Conservation (phyloP, 139 green algal genomes). For the Chlamydomonas eustigma region DNA sequence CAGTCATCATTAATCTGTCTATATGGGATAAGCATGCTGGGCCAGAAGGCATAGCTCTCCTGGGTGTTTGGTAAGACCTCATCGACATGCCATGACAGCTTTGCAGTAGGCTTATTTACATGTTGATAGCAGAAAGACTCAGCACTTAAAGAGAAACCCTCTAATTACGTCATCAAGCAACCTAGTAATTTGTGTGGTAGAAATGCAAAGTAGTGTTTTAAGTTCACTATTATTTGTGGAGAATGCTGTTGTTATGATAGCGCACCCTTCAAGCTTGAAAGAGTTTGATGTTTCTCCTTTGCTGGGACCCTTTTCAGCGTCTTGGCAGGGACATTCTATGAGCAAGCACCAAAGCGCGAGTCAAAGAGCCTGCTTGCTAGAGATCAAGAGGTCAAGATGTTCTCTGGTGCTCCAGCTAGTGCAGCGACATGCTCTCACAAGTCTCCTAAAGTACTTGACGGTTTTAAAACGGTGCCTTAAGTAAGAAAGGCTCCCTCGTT, state of each 20-base stretch:
- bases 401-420: too few relatives aligned
- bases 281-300: too few relatives aligned
- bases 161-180: neutral
- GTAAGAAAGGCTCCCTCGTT: too few relatives aligned
- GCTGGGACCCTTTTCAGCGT: constrained; percentile 15
- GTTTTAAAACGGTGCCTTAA: too few relatives aligned
- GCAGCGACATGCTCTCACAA: too few relatives aligned
- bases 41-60: constrained; percentile 23
- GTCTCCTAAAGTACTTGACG: too few relatives aligned
- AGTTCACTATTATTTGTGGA: neutral
- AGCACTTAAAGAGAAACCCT: neutral
- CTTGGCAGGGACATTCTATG: constrained; percentile 39
- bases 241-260: neutral
- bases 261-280: too few relatives aligned
- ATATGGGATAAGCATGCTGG: constrained; percentile 41
- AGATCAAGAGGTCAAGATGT: too few relatives aligned
- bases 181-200: neutral
- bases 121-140: neutral
- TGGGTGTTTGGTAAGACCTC: constrained; percentile 31
- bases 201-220: neutral
- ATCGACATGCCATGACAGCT: neutral
- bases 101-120: neutral
- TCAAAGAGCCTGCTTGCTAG: too few relatives aligned
- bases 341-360: constrained; percentile 28
- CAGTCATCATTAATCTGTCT: constrained; percentile 36